Base-by-base conservation (phyloP, 2,329 filamentous ascomycete genomes). In the Alternaria triticina region DNA sequence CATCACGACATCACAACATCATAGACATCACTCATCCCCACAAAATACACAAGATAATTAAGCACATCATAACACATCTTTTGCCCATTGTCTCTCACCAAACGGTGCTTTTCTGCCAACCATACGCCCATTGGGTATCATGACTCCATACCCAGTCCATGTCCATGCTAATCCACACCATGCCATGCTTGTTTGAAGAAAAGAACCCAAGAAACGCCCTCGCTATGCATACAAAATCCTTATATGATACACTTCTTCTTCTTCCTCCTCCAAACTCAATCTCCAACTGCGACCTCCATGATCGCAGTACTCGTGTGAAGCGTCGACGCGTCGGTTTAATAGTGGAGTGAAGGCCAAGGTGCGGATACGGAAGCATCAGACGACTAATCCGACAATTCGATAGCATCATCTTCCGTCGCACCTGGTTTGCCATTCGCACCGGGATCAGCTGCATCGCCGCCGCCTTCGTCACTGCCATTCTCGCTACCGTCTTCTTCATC, bases 341-440 rank as follows among this genome's bases (percentile, higher is more conserved):
- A 40, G 36, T 40, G 15, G 6, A 40, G 36, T 4, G 2, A 17
- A 11, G 36, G 36, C 36, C 36, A 40, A 0, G 36, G 0, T 6
- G 1, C n/a, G n/a, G 36, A 1, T 0, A 40, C 36, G 9, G 28
- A 10, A 12, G 49, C 0, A 10, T 20, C 28, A 30, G 28, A 51
- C 7, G 17, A 13, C 47, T 60, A 79, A 58, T 79, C 76, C 4
- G 73, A 76, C 11, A 79, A 67, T 65, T 79, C 75, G 45, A 79
- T 79, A 5, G 76, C 75, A 52, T 78, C 76, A 46, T 78, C 74
- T 54, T 77, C 71, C 3, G 74, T 78, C 6, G 61, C 69, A 11
- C 76, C 76, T 46, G 27, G 57, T 50, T 61, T 57, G 20, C 23
- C 55, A 13, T 51, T 44, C 5, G 25, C 47, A 23, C 49, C 17